A percentile compares a stretch with the other conserved stretches of the same genome.
Evolutionary conservation across 2,329 filamentous ascomycete genomes (phyloP).

Genomic region (Aspergillus uvarum): DNA sequence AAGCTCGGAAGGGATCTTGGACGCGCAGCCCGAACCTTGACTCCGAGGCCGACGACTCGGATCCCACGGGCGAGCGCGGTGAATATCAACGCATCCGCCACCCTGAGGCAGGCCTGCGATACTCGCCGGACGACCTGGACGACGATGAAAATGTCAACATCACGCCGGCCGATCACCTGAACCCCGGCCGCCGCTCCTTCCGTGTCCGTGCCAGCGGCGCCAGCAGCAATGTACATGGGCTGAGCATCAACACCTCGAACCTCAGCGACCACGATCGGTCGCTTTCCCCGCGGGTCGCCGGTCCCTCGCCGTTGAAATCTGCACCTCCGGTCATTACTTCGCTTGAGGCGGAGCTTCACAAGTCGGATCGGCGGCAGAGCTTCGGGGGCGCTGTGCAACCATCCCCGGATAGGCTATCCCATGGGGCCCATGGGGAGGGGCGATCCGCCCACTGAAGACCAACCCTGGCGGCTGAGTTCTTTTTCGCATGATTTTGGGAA

Average conservation of each 20-base stretch:
- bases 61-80: constrained; percentile 23
- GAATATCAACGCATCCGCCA: constrained; percentile 29
- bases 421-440: constrained; percentile 10
- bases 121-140: constrained; percentile 16
- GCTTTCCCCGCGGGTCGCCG: constrained; percentile 20
- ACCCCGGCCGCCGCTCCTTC: constrained; percentile 30
- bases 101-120: constrained; percentile 24
- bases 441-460: constrained; percentile 9
- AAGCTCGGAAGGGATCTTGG: constrained; percentile 57
- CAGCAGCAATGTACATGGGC: constrained; percentile 26
- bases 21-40: constrained; percentile 25
- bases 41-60: constrained; percentile 30
- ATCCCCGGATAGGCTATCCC: constrained; percentile 18
- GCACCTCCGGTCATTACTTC: constrained; percentile 33
- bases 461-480: neutral
- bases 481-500: constrained; percentile 3
- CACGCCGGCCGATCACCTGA: constrained; percentile 25
- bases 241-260: constrained; percentile 32
- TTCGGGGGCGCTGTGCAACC: constrained; percentile 29
- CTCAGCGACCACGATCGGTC: constrained; percentile 30
- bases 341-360: constrained; percentile 27
- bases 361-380: constrained; percentile 23
- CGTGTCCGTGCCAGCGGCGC: constrained; percentile 34
- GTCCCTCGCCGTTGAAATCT: constrained; percentile 29
- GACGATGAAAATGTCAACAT: constrained; percentile 30